These are phyloP conservation scores for Solanum megistacrolobum DNA, from an alignment of 257 asterid species.

Conservation along the genomic window DNA sequence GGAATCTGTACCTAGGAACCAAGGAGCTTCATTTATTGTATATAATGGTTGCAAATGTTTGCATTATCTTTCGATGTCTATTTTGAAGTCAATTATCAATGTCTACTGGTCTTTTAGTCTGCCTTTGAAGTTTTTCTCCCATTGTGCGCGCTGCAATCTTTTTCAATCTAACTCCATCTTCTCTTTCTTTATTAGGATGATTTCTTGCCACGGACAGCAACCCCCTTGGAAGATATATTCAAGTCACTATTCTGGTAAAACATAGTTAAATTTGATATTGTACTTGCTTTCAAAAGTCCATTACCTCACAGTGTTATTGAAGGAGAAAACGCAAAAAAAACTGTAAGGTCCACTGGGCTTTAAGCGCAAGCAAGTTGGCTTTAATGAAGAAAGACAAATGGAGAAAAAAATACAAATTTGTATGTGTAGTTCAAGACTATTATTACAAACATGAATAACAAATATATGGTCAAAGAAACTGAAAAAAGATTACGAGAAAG, in stretches of 20 bases:
- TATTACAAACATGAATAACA: neutral
- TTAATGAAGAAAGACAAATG: neutral
- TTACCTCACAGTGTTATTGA: neutral
- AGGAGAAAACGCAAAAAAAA: neutral
- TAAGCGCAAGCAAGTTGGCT: neutral
- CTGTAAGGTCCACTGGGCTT: neutral
- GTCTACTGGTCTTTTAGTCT: neutral
- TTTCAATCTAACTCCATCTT: neutral
- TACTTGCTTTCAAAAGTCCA: neutral
- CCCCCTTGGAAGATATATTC: conserved; percentile 93
- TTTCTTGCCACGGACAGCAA: conserved; percentile 87
- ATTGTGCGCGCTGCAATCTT: neutral
- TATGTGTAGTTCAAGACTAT: neutral
- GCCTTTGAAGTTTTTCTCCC: neutral
- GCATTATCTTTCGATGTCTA: neutral
- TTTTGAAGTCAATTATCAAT: neutral
- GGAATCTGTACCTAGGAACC: neutral
- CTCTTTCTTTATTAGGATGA: conserved; percentile 52
- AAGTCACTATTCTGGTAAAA: conserved; percentile 77
- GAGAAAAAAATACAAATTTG: neutral
- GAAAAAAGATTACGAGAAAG: neutral
- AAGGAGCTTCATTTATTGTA: neutral
- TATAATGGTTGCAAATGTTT: neutral
- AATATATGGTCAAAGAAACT: neutral
- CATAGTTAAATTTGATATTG: neutral